phyloP scores from a whole-genome alignment of 2,329 filamentous ascomycete genomes.

The Cordyceps farinosa region DNA sequence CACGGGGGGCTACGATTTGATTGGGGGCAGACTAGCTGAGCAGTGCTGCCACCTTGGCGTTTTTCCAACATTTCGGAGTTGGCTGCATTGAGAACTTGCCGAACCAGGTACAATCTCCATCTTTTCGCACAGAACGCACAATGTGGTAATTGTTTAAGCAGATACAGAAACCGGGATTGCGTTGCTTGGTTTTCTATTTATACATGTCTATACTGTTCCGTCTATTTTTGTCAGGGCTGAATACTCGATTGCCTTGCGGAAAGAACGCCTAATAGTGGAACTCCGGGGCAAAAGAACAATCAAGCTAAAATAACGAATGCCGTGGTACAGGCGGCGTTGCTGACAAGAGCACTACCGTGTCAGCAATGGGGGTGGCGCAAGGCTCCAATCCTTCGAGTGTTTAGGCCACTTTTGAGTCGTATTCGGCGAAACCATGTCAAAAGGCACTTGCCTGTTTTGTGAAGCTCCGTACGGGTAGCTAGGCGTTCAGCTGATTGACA shows the following conservation, averaged over 20 bases:
- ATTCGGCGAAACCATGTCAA: background rate
- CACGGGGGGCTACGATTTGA: background rate
- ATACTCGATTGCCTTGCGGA: background rate
- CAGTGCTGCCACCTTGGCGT: background rate
- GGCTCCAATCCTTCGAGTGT: conserved; percentile 1
- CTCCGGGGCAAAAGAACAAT: background rate
- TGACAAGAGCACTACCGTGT: background rate
- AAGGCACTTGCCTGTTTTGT: background rate
- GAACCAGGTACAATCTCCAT: background rate
- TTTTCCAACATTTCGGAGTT: background rate
- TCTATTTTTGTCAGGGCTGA: background rate
- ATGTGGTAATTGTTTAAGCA: too few relatives aligned
- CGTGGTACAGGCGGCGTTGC: background rate
- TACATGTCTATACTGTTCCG: background rate
- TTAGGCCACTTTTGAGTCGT: background rate
- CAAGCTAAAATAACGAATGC: background rate
- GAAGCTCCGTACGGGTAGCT: background rate
- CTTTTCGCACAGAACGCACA: too few relatives aligned
- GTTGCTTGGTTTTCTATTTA: too few relatives aligned
- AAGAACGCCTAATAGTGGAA: background rate
- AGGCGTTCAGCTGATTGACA: background rate
- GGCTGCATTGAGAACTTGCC: background rate
- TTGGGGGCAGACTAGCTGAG: background rate
- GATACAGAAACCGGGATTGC: too few relatives aligned
- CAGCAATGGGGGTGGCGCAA: background rate